Base-by-base conservation (phyloP, 805 yeast species). In the Candida awuae region DNA sequence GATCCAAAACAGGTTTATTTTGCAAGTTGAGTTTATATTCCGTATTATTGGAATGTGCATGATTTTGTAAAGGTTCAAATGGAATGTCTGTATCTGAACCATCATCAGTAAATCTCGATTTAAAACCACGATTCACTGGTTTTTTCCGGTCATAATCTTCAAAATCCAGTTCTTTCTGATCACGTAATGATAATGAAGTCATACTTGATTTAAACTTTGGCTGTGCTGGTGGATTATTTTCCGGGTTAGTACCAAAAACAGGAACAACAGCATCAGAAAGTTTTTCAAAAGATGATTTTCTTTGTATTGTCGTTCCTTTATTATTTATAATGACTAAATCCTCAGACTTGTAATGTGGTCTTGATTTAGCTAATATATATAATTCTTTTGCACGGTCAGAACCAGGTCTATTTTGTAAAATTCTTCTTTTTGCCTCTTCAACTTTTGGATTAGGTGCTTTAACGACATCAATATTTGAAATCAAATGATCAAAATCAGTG, bases 51-150 rank as follows among this genome's bases (percentile, higher is more conserved):
- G n/a, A 15, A 32, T 13, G 30, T 28, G 29, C n/a, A n/a, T n/a
- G 25, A 8, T 16, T 35, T 10, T 17, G 27, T 6, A 32, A 7
- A 1, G 41, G 39, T 10, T 43, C 34, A 7, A 45, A 19, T 10
- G 59, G 56, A 19, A 48, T 51, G 16, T 70, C 75, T 12, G 54
- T 55, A 32, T 78, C 84, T 12, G 80, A 77, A 50, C 78, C 84
- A 3, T 83, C 76, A 52, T 80, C 86, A 5, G 64, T 66, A 45
- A 77, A 71, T 48, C 84, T 65, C 1, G 85, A 77, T 41, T 61
- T 70, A 56, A 66, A 71, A 1, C 57, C 37, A 25, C 34, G 41
- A 19, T 57, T 31, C 62, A 34, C 0, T 67, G 60, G 44, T 53
- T 45, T 45, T 54, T 63, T 32, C 10, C 34, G 31, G 8, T 46